These are phyloP conservation scores for Xylariomycetidae sp. DNA, from an alignment of 2,329 filamentous ascomycete genomes.

Conservation along the genomic window DNA sequence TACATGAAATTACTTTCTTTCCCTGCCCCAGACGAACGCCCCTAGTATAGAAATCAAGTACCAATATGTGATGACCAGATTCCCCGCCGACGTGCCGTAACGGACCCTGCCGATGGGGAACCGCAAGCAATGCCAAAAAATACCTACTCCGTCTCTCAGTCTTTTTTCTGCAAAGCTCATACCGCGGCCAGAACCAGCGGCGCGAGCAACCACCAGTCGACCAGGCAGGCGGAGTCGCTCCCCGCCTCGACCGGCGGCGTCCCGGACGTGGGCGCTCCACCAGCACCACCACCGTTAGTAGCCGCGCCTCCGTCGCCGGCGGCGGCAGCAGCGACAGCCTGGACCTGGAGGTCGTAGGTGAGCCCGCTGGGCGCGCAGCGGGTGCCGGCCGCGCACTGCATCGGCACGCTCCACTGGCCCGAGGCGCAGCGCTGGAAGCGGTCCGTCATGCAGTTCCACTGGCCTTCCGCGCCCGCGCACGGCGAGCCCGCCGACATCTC, in stretches of 20 bases:
- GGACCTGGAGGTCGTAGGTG: constrained; percentile 33
- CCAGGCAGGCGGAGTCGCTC: not conserved
- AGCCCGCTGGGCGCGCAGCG: constrained; percentile 38
- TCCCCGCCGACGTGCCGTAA: too few species aligned
- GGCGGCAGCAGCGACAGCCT: constrained; percentile 13
- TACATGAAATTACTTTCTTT: too few species aligned
- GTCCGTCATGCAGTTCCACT: constrained; percentile 47
- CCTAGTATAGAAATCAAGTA: too few species aligned
- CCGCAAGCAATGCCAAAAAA: too few species aligned
- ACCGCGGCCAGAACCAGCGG: not conserved
- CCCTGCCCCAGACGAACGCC: too few species aligned
- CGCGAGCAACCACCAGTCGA: constrained; percentile 1
- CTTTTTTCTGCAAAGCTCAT: not conserved
- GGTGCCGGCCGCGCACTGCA: constrained; percentile 39
- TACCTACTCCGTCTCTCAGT: too few species aligned
- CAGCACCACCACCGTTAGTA: constrained; percentile 1
- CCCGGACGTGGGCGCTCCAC: constrained; percentile 1
- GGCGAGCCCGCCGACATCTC: constrained; percentile 27
- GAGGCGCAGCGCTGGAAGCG: constrained; percentile 45
- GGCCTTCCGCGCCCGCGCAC: constrained; percentile 40
- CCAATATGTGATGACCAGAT: too few species aligned
- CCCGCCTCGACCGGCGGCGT: not conserved
- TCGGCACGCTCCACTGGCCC: constrained; percentile 38
- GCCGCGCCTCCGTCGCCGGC: constrained; percentile 10
- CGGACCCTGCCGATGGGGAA: too few species aligned